phyloP scores from a whole-genome alignment of 148 eudicot species.

The Rhododendron henanense region DNA sequence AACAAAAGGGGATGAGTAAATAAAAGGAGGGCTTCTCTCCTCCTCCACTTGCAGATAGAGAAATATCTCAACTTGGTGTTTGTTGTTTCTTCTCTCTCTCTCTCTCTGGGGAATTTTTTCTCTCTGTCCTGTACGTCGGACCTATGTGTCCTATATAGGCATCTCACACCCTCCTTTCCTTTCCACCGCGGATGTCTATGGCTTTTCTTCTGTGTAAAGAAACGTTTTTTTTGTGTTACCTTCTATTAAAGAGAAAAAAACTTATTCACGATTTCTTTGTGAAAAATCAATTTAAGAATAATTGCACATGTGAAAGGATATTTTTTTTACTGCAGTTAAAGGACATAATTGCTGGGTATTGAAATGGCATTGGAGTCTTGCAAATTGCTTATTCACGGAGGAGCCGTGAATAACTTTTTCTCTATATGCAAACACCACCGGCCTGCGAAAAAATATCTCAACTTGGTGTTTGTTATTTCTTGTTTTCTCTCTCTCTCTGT shows the following conservation, averaged over 20 bases:
- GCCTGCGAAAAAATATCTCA: too few relatives aligned
- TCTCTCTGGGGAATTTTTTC: background rate
- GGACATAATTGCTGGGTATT: too few relatives aligned
- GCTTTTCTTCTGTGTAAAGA: background rate
- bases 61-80: background rate
- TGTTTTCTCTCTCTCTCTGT: too few relatives aligned
- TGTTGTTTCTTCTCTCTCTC: background rate
- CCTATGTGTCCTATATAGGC: background rate
- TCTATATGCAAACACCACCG: too few relatives aligned
- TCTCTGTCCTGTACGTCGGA: background rate
- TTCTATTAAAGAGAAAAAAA: background rate
- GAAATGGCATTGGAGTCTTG: too few relatives aligned
- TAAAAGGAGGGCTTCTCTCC: constrained; percentile 19
- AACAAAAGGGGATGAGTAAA: constrained; percentile 9
- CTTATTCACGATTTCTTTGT: too few relatives aligned
- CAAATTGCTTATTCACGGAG: too few relatives aligned
- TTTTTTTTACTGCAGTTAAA: too few relatives aligned
- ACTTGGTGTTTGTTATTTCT: too few relatives aligned
- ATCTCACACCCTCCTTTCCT: background rate
- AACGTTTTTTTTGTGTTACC: background rate
- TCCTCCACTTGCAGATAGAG: constrained; percentile 24
- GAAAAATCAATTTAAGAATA: too few relatives aligned
- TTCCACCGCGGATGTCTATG: background rate
- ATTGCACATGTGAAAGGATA: too few relatives aligned
- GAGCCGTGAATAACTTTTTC: too few relatives aligned